Evolutionary conservation across 2,329 filamentous ascomycete species (phyloP).

Genomic region (Pestalotiopsis fici): DNA sequence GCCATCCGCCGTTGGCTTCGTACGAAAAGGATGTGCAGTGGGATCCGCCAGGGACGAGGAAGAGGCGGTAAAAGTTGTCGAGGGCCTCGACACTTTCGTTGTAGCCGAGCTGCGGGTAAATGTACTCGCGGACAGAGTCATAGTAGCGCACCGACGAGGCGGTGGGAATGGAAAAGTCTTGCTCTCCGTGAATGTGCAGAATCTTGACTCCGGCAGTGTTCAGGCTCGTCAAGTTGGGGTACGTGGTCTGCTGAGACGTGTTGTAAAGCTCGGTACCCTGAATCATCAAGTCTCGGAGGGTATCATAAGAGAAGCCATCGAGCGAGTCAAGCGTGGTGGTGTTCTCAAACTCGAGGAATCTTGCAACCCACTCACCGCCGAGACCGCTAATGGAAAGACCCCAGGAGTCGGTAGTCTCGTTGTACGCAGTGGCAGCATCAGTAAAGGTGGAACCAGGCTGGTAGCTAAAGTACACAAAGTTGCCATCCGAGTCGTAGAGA

Average conservation of each 20-base stretch:
- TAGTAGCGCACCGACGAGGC: slow-evolving; percentile 42
- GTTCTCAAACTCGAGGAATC: slow-evolving; percentile 20
- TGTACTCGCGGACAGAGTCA: slow-evolving; percentile 49
- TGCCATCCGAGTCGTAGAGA: slow-evolving; percentile 34
- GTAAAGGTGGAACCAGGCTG: slow-evolving; percentile 31
- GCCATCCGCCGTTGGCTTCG: slow-evolving; percentile 41
- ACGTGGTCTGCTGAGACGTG: slow-evolving; percentile 45
- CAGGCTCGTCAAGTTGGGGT: slow-evolving; percentile 48
- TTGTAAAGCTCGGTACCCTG: slow-evolving; percentile 46
- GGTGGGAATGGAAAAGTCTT: slow-evolving; percentile 47
- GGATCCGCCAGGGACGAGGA: slow-evolving; percentile 47
- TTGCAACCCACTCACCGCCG: slow-evolving; percentile 31
- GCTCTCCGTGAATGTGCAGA: slow-evolving; percentile 54
- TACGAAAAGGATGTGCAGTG: slow-evolving; percentile 46
- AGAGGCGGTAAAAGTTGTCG: slow-evolving; percentile 44
- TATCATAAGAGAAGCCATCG: slow-evolving; percentile 52
- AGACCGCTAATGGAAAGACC: slow-evolving; percentile 19
- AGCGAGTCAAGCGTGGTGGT: slow-evolving; percentile 37
- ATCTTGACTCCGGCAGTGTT: slow-evolving; percentile 47
- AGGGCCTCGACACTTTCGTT: slow-evolving; percentile 41
- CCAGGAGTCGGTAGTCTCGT: slow-evolving; percentile 27
- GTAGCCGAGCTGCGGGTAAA: slow-evolving; percentile 42
- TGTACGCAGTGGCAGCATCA: slow-evolving; percentile 34
- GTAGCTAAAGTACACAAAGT: slow-evolving; percentile 34
- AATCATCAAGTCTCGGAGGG: slow-evolving; percentile 51